A percentile compares a stretch with the other conserved stretches of the same genome.
Evolutionary conservation across 1,284 basidiomycete species (phyloP).

Genomic region (Somion occarium): DNA sequence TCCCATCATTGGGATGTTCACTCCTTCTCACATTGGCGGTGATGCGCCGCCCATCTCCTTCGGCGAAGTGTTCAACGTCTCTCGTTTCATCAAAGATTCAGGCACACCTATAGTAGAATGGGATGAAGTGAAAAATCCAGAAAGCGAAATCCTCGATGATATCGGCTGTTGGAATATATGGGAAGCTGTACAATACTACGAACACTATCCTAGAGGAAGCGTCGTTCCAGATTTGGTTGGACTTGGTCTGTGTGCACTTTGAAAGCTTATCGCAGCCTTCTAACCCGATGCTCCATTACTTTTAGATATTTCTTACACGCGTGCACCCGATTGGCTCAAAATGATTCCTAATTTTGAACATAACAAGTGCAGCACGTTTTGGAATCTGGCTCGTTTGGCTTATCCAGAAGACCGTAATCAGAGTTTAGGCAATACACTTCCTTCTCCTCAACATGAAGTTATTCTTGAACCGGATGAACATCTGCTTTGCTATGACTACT

Average conservation of each 20-base stretch:
- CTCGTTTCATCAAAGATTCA: conserved; percentile 31
- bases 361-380: conserved; percentile 41
- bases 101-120: conserved; percentile 36
- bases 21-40: conserved; percentile 59
- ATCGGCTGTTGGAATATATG: conserved; percentile 71
- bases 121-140: conserved; percentile 35
- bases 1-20: conserved; percentile 60
- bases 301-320: conserved; percentile 47
- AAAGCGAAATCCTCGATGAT: conserved; percentile 39
- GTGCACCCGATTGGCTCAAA: conserved; percentile 38
- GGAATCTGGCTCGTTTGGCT: conserved; percentile 39
- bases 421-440: conserved; percentile 29
- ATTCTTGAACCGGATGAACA: conserved; percentile 45
- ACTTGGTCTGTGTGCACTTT: conserved; percentile 43
- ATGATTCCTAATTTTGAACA: conserved; percentile 32
- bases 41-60: conserved; percentile 33
- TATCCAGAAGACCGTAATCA: conserved; percentile 37
- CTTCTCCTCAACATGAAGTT: conserved; percentile 30
- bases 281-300: neutral
- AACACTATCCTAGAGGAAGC: conserved; percentile 43
- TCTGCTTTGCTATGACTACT: conserved; percentile 48
- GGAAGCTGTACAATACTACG: conserved; percentile 45
- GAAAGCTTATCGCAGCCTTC: neutral
- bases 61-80: conserved; percentile 40
- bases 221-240: conserved; percentile 38